phyloP scores from a whole-genome alignment of 228 moss, liverwort and hornwort genomes.

The Sphagnum fallax region DNA sequence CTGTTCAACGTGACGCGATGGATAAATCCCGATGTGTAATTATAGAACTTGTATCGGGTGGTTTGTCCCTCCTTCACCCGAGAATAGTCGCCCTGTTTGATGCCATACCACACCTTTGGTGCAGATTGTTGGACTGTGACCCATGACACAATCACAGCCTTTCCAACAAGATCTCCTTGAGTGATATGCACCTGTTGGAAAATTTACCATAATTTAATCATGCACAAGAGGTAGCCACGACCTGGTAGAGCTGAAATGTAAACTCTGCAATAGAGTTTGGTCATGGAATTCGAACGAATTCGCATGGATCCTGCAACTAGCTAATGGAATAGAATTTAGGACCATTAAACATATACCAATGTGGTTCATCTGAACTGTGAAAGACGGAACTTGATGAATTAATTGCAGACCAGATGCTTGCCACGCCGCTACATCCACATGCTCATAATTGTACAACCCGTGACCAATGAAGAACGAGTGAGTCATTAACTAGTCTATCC shows the following conservation, averaged over 20 bases:
- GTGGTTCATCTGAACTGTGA: too few species aligned
- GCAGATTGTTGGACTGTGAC: conserved; percentile 40
- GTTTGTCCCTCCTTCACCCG: conserved; percentile 34
- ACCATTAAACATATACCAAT: too few species aligned
- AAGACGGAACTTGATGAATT: too few species aligned
- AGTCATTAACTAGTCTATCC: too few species aligned
- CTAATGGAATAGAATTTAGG: not conserved
- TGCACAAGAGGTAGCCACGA: not conserved
- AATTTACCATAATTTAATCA: not conserved
- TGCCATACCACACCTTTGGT: conserved; percentile 54
- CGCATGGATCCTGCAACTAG: not conserved
- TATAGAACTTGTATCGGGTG: conserved; percentile 57
- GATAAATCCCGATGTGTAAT: conserved; percentile 84
- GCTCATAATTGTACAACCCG: too few species aligned
- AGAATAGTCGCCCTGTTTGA: conserved; percentile 19
- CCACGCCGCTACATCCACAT: too few species aligned
- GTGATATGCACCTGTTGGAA: conserved; percentile 6
- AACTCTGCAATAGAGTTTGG: too few species aligned
- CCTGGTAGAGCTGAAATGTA: not conserved
- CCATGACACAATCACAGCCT: conserved; percentile 72
- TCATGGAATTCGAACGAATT: not conserved
- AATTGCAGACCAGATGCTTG: too few species aligned
- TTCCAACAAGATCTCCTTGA: conserved; percentile 78
- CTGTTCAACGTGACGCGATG: conserved; percentile 50
- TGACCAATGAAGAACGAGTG: not conserved